Percentiles rank a stretch among this genome's conserved stretches.
Evolutionary conservation across 768 basidiomycete species (phyloP).

Genomic region (Mycena kentingensis): DNA sequence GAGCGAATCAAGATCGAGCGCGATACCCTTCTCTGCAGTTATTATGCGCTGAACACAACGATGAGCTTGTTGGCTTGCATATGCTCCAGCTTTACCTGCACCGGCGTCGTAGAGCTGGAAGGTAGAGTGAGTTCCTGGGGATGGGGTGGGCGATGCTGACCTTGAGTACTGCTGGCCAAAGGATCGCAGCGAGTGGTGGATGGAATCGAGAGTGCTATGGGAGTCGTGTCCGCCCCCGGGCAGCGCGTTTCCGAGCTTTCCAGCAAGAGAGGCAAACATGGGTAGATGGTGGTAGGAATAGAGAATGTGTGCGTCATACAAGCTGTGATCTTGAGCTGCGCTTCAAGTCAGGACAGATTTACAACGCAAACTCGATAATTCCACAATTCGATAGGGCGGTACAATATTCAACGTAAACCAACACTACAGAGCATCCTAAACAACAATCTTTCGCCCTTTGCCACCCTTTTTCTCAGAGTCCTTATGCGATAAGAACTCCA

Average conservation of each 20-base stretch:
- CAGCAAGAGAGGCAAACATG: conserved; percentile 71
- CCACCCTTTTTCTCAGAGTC: conserved; percentile 96
- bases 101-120: conserved; percentile 62
- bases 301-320: conserved; percentile 3
- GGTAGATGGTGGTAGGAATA: conserved; percentile 40
- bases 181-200: conserved; percentile 73
- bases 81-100: too few species aligned
- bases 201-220: conserved; percentile 56
- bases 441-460: conserved; percentile 73
- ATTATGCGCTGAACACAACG: conserved; percentile 85
- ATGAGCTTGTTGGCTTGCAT: too few species aligned
- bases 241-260: conserved; percentile 76
- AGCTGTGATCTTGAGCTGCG: too few species aligned
- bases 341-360: too few species aligned
- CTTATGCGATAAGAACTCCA: conserved; percentile 93
- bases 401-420: conserved; percentile 16
- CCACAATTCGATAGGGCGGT: not conserved
- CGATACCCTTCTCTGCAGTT: conserved; percentile 75
- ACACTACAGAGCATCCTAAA: conserved; percentile 40
- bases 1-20: conserved; percentile 70
- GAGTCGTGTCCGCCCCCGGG: conserved; percentile 54
- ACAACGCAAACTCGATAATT: too few species aligned
- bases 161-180: conserved; percentile 78
- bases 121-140: too few species aligned
- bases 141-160: too few species aligned